These are phyloP conservation scores for Sclerotinia subarctica DNA, from an alignment of 2,329 filamentous ascomycete genomes.

Conservation along the genomic window DNA sequence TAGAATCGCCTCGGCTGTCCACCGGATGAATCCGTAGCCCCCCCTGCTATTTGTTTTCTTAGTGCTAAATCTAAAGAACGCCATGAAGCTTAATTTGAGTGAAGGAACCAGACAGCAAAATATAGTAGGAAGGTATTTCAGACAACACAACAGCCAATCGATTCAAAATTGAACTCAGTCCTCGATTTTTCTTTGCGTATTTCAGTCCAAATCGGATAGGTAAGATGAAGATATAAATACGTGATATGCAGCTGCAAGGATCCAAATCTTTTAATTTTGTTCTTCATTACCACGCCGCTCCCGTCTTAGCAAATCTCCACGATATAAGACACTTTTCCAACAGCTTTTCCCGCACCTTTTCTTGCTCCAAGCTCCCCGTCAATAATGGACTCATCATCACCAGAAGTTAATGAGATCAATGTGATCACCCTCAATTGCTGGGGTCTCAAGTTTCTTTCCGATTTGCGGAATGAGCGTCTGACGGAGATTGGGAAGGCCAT, in stretches of 20 bases:
- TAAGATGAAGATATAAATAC: neutral
- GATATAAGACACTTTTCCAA: neutral
- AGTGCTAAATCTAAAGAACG: neutral
- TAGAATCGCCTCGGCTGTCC: neutral
- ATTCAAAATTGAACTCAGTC: neutral
- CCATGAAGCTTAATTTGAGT: constrained; percentile 3
- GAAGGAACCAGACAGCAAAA: neutral
- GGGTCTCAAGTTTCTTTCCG: constrained; percentile 86
- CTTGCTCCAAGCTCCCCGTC: too few species aligned
- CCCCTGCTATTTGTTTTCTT: neutral
- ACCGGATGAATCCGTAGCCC: neutral
- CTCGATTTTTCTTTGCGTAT: neutral
- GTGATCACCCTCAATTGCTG: constrained; percentile 94
- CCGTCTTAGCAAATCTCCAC: neutral
- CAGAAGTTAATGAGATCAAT: constrained; percentile 53
- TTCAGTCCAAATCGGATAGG: neutral
- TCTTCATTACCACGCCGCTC: neutral
- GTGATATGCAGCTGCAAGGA: constrained; percentile 3
- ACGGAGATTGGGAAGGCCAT: constrained; percentile 80
- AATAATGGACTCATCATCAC: neutral
- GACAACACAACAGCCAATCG: neutral
- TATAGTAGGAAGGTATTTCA: neutral
- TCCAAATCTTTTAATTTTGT: neutral
- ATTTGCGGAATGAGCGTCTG: constrained; percentile 73
- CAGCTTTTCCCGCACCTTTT: neutral